Percentiles rank a stretch among this genome's conserved stretches.
Conservation (phyloP, 495 filamentous ascomycete species). For the Penicillium verhagenii region DNA sequence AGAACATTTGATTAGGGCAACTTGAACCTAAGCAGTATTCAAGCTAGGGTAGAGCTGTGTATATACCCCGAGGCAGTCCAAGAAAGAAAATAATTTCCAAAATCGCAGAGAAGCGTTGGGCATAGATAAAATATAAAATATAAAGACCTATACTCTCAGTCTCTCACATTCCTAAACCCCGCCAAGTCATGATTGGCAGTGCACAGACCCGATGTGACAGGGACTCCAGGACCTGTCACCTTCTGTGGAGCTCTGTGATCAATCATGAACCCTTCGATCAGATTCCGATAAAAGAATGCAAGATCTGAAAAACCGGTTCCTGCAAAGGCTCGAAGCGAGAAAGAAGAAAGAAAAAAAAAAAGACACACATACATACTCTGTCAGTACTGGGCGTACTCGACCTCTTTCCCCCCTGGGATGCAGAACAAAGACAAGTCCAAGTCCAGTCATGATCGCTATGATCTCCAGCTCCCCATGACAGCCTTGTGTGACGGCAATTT, state of each 20-base stretch:
- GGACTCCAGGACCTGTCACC: slow-evolving; percentile 22
- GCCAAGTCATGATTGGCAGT: neutral
- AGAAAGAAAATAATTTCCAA: too few relatives aligned
- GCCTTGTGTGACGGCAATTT: neutral
- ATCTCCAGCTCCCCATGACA: too few relatives aligned
- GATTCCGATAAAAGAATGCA: neutral
- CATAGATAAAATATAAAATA: neutral
- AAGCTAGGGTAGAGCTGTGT: too few relatives aligned
- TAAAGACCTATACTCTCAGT: too few relatives aligned
- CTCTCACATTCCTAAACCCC: neutral
- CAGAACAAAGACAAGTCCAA: neutral
- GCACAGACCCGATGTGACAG: slow-evolving; percentile 23
- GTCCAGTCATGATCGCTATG: too few relatives aligned
- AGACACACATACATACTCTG: too few relatives aligned
- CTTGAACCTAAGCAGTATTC: too few relatives aligned
- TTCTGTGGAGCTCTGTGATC: slow-evolving; percentile 11
- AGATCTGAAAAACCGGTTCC: neutral
- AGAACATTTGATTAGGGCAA: too few relatives aligned
- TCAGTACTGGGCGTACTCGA: too few relatives aligned
- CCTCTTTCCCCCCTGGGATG: too few relatives aligned
- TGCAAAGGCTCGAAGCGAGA: neutral
- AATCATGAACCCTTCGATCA: slow-evolving; percentile 18
- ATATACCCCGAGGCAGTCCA: too few relatives aligned
- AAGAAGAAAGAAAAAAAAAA: too few relatives aligned
- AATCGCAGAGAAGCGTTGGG: neutral